A percentile compares a stretch with the other conserved stretches of the same genome.
Evolutionary conservation across 148 eudicot species (phyloP).

Genomic region (Silene uniflora): DNA sequence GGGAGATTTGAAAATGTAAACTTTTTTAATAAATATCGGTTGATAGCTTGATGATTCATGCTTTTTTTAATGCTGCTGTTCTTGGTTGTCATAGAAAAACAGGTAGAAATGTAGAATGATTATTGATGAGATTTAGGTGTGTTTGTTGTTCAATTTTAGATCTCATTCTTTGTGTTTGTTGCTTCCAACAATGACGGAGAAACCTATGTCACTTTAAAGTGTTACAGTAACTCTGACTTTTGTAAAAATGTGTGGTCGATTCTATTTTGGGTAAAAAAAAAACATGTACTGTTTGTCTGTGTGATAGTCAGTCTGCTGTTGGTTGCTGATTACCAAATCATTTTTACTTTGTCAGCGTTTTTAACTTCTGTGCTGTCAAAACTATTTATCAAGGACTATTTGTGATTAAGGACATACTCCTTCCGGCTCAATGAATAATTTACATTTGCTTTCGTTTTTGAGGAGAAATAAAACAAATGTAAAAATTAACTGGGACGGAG

Average conservation of each 20-base stretch:
- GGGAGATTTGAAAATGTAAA: slow-evolving; percentile 20
- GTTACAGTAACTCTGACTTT: not conserved
- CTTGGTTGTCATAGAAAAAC: not conserved
- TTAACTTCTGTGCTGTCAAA: too few relatives aligned
- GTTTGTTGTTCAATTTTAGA: not conserved
- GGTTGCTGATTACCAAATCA: too few relatives aligned
- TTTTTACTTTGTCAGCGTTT: too few relatives aligned
- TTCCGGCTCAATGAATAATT: too few relatives aligned
- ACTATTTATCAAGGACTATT: too few relatives aligned
- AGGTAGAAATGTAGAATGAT: not conserved
- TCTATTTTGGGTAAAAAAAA: not conserved
- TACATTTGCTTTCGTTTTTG: too few relatives aligned
- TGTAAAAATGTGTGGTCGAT: not conserved
- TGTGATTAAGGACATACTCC: too few relatives aligned
- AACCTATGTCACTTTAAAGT: slow-evolving; percentile 33
- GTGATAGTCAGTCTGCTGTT: too few relatives aligned
- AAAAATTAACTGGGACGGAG: too few relatives aligned
- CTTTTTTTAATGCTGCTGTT: not conserved
- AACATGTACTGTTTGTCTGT: too few relatives aligned
- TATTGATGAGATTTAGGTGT: slow-evolving; percentile 18
- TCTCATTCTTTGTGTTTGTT: not conserved
- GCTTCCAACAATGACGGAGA: slow-evolving; percentile 86
- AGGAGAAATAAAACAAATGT: too few relatives aligned
- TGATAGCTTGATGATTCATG: not conserved
- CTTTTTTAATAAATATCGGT: not conserved